Percentiles rank a stretch among this genome's conserved stretches.
Conservation (phyloP, 805 yeast genomes). For the Kodamaea neixiangensis region DNA sequence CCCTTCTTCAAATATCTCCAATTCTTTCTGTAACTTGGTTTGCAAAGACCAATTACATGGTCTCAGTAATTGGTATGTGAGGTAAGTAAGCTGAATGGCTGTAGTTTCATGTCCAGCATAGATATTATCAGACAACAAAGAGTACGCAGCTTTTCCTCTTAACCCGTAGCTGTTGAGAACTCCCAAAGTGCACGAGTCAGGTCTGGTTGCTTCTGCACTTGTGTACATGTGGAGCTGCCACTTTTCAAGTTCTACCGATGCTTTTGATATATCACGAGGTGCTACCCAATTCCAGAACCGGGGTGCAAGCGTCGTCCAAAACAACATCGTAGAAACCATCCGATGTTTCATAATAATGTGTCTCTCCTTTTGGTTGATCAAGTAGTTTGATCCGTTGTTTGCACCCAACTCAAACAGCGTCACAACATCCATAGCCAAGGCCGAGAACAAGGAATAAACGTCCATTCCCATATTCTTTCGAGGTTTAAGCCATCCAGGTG, state of each 20-base stretch:
- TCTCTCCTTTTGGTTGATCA: slow-evolving; percentile 39
- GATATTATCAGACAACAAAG: slow-evolving; percentile 57
- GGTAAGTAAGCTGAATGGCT: slow-evolving; percentile 61
- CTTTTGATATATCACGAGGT: slow-evolving; percentile 35
- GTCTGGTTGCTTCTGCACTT: slow-evolving; percentile 30
- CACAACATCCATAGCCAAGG: slow-evolving; percentile 72
- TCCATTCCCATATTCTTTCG: slow-evolving; percentile 46
- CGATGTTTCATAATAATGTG: slow-evolving; percentile 47
- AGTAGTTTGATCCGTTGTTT: slow-evolving; percentile 45
- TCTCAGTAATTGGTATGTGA: slow-evolving; percentile 59
- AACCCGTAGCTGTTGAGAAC: slow-evolving; percentile 35
- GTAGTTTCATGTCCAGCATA: slow-evolving; percentile 79
- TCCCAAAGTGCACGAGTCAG: slow-evolving; percentile 35
- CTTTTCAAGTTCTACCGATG: slow-evolving; percentile 39
- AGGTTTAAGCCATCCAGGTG: slow-evolving; percentile 30
- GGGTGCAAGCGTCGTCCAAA: slow-evolving; percentile 67
- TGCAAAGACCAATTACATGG: slow-evolving; percentile 51
- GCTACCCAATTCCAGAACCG: slow-evolving; percentile 53
- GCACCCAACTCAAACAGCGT: slow-evolving; percentile 61
- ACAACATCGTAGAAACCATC: slow-evolving; percentile 58
- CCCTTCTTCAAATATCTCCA: slow-evolving; percentile 25
- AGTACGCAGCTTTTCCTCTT: slow-evolving; percentile 36
- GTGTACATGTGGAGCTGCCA: slow-evolving; percentile 47
- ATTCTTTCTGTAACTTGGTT: slow-evolving; percentile 47
- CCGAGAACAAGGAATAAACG: slow-evolving; percentile 63